Conservation (phyloP, 768 basidiomycete genomes). For the Nidularia sp. region DNA sequence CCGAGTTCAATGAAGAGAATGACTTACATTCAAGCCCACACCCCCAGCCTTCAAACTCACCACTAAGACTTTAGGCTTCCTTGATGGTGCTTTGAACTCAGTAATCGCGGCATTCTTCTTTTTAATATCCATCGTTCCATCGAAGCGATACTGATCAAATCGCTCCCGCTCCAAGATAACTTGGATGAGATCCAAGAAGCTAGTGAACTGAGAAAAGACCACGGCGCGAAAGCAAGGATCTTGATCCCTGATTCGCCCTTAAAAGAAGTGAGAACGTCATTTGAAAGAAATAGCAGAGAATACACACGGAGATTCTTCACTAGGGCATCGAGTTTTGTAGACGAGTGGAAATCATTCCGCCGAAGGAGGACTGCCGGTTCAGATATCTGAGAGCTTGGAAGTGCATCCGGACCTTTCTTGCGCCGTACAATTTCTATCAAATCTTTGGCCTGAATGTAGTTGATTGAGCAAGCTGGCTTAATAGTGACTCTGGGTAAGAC, state of each 20-base stretch:
- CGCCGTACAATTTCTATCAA: slow-evolving; percentile 58
- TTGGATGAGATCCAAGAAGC: slow-evolving; percentile 82
- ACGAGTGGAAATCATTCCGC: slow-evolving; percentile 82
- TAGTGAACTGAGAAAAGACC: slow-evolving; percentile 89
- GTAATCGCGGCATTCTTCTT: slow-evolving; percentile 71
- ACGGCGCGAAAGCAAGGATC: slow-evolving; percentile 79
- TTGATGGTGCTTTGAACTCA: slow-evolving; percentile 68
- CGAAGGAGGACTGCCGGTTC: slow-evolving; percentile 53
- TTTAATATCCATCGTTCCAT: slow-evolving; percentile 89
- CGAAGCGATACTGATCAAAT: slow-evolving; percentile 75
- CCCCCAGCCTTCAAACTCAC: slow-evolving; percentile 89
- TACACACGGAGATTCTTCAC: slow-evolving; percentile 65
- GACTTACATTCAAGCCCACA: slow-evolving; percentile 77
- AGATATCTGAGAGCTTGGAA: slow-evolving; percentile 26
- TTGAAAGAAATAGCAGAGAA: neutral
- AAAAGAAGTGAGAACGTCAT: neutral
- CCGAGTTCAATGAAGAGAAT: neutral
- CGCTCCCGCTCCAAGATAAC: slow-evolving; percentile 62
- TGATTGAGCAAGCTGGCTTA: neutral
- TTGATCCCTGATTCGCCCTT: slow-evolving; percentile 62
- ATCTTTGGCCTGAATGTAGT: slow-evolving; percentile 42
- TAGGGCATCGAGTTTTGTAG: slow-evolving; percentile 88
- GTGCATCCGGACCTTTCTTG: slow-evolving; percentile 14
- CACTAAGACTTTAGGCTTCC: slow-evolving; percentile 71
- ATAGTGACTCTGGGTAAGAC: neutral